Base-by-base conservation (phyloP, 805 yeast genomes). In the Nakazawaea siamensis region DNA sequence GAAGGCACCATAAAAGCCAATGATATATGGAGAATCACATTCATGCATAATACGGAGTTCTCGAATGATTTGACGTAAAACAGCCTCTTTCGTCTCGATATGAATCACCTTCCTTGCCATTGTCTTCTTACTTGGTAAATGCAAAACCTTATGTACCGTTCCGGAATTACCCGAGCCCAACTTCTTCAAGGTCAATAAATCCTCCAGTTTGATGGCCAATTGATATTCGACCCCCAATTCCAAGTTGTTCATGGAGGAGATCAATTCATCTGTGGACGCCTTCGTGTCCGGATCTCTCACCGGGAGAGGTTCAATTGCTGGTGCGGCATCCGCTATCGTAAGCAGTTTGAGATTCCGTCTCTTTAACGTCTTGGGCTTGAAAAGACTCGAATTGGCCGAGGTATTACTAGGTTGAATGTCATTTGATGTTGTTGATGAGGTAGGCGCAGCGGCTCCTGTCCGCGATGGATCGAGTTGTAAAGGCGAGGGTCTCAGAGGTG, bases 121-220 rank as follows among this genome's bases (percentile, higher is more conserved):
- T 20, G 80, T 72, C 39, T 77, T 79, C 42, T 87, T 85, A 8
- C 90, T 78, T 9, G 97, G 96, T 4, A 84, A 70, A 56, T 92
- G 97, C 34, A 86, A 60, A 10, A 87, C 94, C 51, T 88, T 86
- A 30, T 81, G 64, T 3, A 92, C 99, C 2, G 86, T 77, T 2
- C 99, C 99, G 10, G 95, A 86, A 52, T 85, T 88, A 10, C 99
- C 99, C 19, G 85, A 70, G 8, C 99, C 99, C 33, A 92, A 65
- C 41, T 76, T 77, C 40, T 84, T 77, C 34, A 92, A 54, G 23
- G 77, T 73, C 12, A 87, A 73, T 18, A 92, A 57, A 49, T 92
- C 96, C 28, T 75, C 76, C 27, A 69, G 68, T 35, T 66, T 66
- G 31, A 77, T 62, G 34, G 68, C 65, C 25, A 70, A 56, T 35